phyloP scores from a whole-genome alignment of 1,284 basidiomycete species.

The Microbotryum intermedium region DNA sequence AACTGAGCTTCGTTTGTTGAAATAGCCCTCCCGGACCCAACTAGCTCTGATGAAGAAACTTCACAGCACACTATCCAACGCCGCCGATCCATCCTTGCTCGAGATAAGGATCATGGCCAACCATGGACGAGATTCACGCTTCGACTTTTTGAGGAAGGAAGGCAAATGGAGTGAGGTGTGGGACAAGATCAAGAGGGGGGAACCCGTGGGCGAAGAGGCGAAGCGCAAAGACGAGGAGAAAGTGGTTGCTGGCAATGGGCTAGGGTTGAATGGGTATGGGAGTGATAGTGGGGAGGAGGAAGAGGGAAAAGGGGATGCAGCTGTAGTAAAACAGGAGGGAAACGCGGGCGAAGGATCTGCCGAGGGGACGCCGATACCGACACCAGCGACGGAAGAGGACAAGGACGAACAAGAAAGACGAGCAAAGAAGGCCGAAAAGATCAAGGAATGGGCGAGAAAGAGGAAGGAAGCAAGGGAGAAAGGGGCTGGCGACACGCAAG shows the following conservation, averaged over 20 bases:
- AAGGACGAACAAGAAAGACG: no score
- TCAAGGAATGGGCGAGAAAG: conserved; percentile 11
- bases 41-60: conserved; percentile 20
- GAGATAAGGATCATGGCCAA: conserved; percentile 29
- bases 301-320: neutral
- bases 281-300: conserved; percentile 7
- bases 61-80: conserved; percentile 10
- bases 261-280: conserved; percentile 13
- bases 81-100: conserved; percentile 21
- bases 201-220: neutral
- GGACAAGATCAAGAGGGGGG: conserved; percentile 12
- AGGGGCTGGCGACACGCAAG: neutral
- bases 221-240: neutral
- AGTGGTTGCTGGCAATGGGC: neutral
- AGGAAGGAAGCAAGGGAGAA: conserved; percentile 5
- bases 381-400: no score
- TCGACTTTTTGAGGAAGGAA: conserved; percentile 14
- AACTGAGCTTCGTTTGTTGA: no score
- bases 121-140: conserved; percentile 16
- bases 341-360: neutral
- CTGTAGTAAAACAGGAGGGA: neutral
- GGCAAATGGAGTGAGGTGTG: conserved; percentile 14
- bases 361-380: no score
- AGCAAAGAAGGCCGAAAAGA: conserved; percentile 1
- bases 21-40: conserved; percentile 13